Conservation (phyloP, 2,329 filamentous ascomycete species). For the Scedosporium dehoogii region DNA sequence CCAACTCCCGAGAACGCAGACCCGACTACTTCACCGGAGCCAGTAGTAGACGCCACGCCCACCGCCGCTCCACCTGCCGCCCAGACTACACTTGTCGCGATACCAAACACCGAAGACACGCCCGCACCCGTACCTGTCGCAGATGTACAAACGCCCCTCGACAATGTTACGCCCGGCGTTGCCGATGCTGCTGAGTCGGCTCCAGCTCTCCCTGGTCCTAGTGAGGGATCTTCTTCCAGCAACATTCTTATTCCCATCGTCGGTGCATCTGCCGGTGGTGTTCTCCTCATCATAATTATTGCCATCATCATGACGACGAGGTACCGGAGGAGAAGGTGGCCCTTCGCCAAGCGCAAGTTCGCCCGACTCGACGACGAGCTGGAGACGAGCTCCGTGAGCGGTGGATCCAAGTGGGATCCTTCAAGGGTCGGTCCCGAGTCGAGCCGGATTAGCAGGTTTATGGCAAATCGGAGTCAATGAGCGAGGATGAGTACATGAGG, state of each 20-base stretch:
- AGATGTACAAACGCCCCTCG: not conserved
- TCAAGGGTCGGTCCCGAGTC: not conserved
- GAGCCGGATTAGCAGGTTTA: slow-evolving; percentile 5
- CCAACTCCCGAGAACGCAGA: not conserved
- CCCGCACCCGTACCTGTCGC: not conserved
- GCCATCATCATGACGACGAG: slow-evolving; percentile 9
- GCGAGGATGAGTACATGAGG: not conserved
- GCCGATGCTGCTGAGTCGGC: not conserved
- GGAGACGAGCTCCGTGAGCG: not conserved
- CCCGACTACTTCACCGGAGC: not conserved
- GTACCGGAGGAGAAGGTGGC: slow-evolving; percentile 11
- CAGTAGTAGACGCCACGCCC: not conserved
- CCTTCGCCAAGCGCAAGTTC: slow-evolving; percentile 8
- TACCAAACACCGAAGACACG: not conserved
- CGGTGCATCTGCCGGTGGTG: slow-evolving; percentile 9
- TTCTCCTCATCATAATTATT: slow-evolving; percentile 8
- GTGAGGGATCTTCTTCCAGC: not conserved
- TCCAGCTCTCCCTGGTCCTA: not conserved
- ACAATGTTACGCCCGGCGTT: not conserved
- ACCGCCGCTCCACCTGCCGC: not conserved
- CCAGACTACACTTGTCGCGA: not conserved
- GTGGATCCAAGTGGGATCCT: slow-evolving; percentile 5
- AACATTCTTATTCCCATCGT: slow-evolving; percentile 8
- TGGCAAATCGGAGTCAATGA: not conserved
- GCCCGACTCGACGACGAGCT: slow-evolving; percentile 8